Conservation (phyloP, 2,329 filamentous ascomycete species). For the Fusarium buharicum region DNA sequence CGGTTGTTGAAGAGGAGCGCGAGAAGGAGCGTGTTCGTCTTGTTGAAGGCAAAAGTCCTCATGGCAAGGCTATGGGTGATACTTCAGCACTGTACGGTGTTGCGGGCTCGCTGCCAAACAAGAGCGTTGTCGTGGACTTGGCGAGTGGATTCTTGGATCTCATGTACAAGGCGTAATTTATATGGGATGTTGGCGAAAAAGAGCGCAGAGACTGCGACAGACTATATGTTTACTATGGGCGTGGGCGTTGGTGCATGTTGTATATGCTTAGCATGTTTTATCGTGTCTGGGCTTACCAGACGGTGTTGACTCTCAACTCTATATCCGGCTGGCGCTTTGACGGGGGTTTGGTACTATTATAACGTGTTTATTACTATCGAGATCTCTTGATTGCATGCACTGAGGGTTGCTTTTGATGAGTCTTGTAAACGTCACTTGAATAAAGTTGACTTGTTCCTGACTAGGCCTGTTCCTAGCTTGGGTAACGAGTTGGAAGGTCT, state of each 20-base stretch:
- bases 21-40: constrained; percentile 81
- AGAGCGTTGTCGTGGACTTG: constrained; percentile 91
- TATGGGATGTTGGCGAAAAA: constrained; percentile 3
- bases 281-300: not conserved
- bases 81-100: constrained; percentile 93
- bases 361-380: constrained; percentile 1
- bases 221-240: constrained; percentile 15
- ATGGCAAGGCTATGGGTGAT: constrained; percentile 78
- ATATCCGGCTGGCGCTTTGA: not conserved
- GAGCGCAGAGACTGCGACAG: constrained; percentile 2
- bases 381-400: constrained; percentile 3
- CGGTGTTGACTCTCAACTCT: not conserved
- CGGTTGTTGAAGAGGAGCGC: constrained; percentile 75
- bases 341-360: not conserved
- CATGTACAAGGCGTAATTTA: constrained; percentile 80
- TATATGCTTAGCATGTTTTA: constrained; percentile 10
- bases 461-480: constrained; percentile 30
- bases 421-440: not conserved
- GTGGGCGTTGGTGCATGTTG: constrained; percentile 27
- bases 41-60: constrained; percentile 72
- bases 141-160: constrained; percentile 93
- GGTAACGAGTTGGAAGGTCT: constrained; percentile 20
- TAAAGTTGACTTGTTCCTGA: constrained; percentile 20
- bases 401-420: not conserved
- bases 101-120: constrained; percentile 93